Evolutionary conservation across 176 grass and related monocot species (phyloP), one percentile per base, ranked within the genome.

Genomic region (Juncus effusus): DNA sequence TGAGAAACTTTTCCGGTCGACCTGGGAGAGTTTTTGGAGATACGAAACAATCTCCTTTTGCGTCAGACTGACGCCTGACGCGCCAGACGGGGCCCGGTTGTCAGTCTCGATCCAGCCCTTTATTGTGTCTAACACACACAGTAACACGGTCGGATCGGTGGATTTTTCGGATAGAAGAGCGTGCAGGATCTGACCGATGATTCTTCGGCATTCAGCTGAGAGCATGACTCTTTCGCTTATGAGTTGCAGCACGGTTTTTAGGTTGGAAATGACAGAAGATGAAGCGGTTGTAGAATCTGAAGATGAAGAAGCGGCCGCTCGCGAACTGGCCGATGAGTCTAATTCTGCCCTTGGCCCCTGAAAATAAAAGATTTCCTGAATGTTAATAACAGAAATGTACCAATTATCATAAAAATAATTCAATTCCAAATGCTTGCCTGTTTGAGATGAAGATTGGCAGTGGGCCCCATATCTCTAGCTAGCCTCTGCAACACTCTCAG

Each of bases 41-140:
- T 99, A 99, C 63, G 78, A 78, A 62, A 99, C 73, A 79, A 90
- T 90, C 51, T 99, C 94, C 73, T 99, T 99, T 55, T 28, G 59
- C 54, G 63, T 93, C 65, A 93, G 83, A 38, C 80, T 65, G 84
- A 35, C 58, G 76, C 62, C 69, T 41, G 88, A 83, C 49, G 72
- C 63, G 76, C 85, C 64, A 70, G 92, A 78, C 73, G 79, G 81
- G 74, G 75, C 56, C 60, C 72, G 73, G 60, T 62, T 77, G 55
- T 99, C 94, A 37, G 88, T 81, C 80, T 99, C 88, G 70, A 99
- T 92, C 94, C 94, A 99, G 75, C 76, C 50, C 58, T 93, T 93
- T 84, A 99, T 75, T 77, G 82, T 89, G 66, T 99, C 94, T 45
- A 99, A 78, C 71, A 93, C 81, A 49, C 88, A 93, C 40, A 99